A percentile compares a stretch with the other conserved stretches of the same genome.
Conservation (phyloP, 371 early-diverging fungal species). For the Lichtheimia corymbifera region DNA sequence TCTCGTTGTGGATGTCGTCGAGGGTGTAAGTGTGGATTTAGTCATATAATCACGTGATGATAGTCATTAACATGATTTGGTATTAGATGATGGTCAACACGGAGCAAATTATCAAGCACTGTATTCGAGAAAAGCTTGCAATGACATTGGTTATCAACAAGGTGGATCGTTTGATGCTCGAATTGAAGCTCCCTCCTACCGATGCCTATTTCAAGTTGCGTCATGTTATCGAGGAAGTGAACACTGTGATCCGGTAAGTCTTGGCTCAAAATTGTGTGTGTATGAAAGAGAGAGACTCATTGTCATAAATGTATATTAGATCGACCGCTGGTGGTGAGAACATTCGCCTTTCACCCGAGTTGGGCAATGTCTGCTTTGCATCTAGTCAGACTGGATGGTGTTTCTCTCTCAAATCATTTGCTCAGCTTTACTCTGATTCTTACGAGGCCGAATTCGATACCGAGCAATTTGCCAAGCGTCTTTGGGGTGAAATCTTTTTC, state of each 20-base stretch:
- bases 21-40: slow-evolving; percentile 69
- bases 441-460: slow-evolving; percentile 71
- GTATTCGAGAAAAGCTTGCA: slow-evolving; percentile 78
- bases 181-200: slow-evolving; percentile 92
- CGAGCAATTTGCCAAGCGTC: slow-evolving; percentile 84
- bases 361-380: slow-evolving; percentile 97
- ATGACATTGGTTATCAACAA: slow-evolving; percentile 94
- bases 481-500: slow-evolving; percentile 98
- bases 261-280: too few relatives aligned
- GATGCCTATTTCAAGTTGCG: slow-evolving; percentile 97
- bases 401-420: slow-evolving; percentile 93
- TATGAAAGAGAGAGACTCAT: neutral
- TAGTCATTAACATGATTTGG: neutral
- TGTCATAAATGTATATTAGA: slow-evolving; percentile 15
- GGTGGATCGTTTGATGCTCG: slow-evolving; percentile 94
- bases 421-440: slow-evolving; percentile 83
- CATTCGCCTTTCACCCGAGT: slow-evolving; percentile 87
- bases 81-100: slow-evolving; percentile 87
- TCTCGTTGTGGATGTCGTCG: slow-evolving; percentile 95
- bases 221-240: slow-evolving; percentile 95
- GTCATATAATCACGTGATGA: neutral
- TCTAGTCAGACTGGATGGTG: slow-evolving; percentile 93
- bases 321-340: slow-evolving; percentile 52
- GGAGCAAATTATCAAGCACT: slow-evolving; percentile 84
- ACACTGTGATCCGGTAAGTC: slow-evolving; percentile 71